Conservation (phyloP, 495 filamentous ascomycete species). For the Xylaria palmicola region DNA sequence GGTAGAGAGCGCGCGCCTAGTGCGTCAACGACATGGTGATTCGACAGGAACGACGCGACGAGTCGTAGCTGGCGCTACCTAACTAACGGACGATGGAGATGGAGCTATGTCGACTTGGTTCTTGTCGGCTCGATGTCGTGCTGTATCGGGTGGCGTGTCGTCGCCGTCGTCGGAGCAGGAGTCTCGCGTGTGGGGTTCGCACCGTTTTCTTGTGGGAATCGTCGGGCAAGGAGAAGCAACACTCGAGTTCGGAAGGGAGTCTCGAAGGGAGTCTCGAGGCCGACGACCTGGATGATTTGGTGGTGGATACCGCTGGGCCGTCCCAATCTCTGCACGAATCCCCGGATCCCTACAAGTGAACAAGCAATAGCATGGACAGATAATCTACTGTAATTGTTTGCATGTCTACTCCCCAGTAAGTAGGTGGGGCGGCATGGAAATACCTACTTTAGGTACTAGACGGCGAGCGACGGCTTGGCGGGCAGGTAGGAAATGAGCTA, state of each 20-base stretch:
- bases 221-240: no score
- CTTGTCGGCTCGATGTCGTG: no score
- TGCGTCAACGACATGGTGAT: neutral
- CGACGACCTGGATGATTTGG: neutral
- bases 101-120: no score
- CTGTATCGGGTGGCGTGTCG: no score
- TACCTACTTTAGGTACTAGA: neutral
- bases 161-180: no score
- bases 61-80: no score
- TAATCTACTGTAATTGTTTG: neutral
- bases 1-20: constrained; percentile 4
- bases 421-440: neutral
- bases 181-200: no score
- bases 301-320: neutral
- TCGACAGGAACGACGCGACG: neutral
- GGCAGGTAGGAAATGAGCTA: no score
- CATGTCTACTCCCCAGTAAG: neutral
- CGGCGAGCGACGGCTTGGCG: neutral
- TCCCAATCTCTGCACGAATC: neutral
- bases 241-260: neutral
- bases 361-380: constrained; percentile 3
- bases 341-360: neutral
- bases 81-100: no score
- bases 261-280: neutral
- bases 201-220: no score